Conservation (phyloP, 768 basidiomycete species). For the Tulasnella sp. region DNA sequence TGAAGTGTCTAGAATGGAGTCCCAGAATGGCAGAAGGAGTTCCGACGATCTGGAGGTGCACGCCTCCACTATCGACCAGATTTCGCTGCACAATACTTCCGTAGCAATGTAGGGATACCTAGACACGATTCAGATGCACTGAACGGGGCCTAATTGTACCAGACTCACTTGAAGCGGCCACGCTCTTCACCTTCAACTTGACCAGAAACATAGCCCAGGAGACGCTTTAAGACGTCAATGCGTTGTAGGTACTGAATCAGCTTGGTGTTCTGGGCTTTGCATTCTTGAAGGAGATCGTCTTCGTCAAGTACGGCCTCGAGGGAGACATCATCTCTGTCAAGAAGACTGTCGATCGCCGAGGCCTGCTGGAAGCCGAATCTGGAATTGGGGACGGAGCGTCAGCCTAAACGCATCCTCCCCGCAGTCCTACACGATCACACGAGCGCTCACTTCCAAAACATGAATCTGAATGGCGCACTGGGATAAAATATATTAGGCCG, state of each 20-base stretch:
- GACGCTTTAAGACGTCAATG: slow-evolving; percentile 67
- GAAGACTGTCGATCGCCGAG: slow-evolving; percentile 79
- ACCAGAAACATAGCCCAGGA: slow-evolving; percentile 80
- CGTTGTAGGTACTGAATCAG: slow-evolving; percentile 83
- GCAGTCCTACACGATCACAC: neutral
- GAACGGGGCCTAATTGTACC: neutral
- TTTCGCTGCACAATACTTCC: slow-evolving; percentile 90
- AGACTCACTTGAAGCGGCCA: slow-evolving; percentile 69
- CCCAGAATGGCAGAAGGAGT: slow-evolving; percentile 85
- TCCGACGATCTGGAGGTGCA: slow-evolving; percentile 64
- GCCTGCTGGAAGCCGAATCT: slow-evolving; percentile 91
- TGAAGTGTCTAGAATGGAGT: slow-evolving; percentile 69
- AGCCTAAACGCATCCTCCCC: neutral
- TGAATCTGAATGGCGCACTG: neutral
- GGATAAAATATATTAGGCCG: neutral
- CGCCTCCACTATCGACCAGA: slow-evolving; percentile 91
- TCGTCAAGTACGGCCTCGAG: slow-evolving; percentile 90
- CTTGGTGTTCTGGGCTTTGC: slow-evolving; percentile 87
- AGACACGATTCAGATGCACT: neutral
- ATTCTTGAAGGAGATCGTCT: slow-evolving; percentile 88
- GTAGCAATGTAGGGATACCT: slow-evolving; percentile 92
- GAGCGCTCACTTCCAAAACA: slow-evolving; percentile 21
- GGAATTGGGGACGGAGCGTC: neutral
- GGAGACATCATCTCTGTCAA: slow-evolving; percentile 82
- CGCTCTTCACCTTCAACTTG: slow-evolving; percentile 75